Evolutionary conservation across 176 grass and related monocot genomes (phyloP).

Genomic region (Lolium rigidum): DNA sequence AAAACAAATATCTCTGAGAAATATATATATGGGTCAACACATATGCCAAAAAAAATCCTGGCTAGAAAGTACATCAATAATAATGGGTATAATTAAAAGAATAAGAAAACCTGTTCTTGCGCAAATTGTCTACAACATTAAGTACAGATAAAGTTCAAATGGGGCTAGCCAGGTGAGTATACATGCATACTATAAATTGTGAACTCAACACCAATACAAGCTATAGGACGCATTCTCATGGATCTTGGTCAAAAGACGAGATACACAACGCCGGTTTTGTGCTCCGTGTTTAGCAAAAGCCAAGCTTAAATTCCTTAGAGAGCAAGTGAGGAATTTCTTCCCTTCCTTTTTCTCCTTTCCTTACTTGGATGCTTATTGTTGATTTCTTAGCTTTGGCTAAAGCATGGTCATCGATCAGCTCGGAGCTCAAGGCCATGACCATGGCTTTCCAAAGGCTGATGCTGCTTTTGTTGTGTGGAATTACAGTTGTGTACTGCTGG

Average conservation of each 20-base stretch:
- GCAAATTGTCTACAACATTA: too few species aligned
- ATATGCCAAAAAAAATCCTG: too few species aligned
- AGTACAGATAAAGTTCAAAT: too few species aligned
- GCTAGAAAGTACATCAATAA: too few species aligned
- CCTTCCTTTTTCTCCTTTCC: slow-evolving; percentile 11
- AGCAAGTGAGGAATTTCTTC: slow-evolving; percentile 57
- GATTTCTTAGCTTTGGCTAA: slow-evolving; percentile 55
- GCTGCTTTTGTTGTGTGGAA: slow-evolving; percentile 49
- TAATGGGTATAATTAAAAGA: too few species aligned
- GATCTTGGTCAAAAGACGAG: slow-evolving; percentile 40
- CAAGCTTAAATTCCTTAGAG: slow-evolving; percentile 49
- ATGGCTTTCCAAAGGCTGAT: slow-evolving; percentile 42
- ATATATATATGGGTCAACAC: too few species aligned
- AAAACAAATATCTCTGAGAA: background rate
- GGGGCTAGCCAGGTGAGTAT: too few species aligned
- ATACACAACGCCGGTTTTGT: slow-evolving; percentile 36
- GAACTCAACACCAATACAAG: background rate
- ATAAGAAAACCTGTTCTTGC: too few species aligned
- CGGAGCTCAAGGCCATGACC: slow-evolving; percentile 55
- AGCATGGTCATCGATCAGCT: slow-evolving; percentile 55
- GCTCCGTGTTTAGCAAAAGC: slow-evolving; percentile 41
- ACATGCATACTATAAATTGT: too few species aligned
- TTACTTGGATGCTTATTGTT: slow-evolving; percentile 38
- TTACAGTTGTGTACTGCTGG: slow-evolving; percentile 25
- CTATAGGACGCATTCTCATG: background rate